Evolutionary conservation across 225 moss, liverwort and hornwort genomes (phyloP).

Genomic region (Straminergon stramineum): DNA sequence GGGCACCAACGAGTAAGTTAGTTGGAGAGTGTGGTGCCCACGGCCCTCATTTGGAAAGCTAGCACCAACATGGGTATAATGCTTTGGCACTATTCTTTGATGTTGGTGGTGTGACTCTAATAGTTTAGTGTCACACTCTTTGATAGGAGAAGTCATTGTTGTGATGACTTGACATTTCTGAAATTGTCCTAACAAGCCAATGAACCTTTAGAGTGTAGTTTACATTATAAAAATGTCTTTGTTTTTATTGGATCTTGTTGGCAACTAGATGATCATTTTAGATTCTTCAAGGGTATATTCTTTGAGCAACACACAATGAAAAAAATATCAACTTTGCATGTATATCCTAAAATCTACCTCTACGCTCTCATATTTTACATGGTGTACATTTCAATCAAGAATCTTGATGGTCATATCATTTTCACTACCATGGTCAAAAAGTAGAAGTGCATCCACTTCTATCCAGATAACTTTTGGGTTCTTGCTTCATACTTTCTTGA

Average conservation of each 20-base stretch:
- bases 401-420: neutral
- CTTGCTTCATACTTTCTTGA: fast-evolving
- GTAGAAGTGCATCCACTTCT: no score
- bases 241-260: neutral
- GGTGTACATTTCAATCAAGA: neutral
- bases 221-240: no score
- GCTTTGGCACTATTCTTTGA: neutral
- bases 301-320: fast-evolving
- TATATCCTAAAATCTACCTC: no score
- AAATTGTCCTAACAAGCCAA: no score
- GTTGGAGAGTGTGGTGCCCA: fast-evolving
- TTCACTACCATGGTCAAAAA: neutral
- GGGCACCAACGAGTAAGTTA: fast-evolving
- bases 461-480: fast-evolving
- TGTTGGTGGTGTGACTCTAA: neutral
- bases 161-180: neutral
- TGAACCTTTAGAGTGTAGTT: fast-evolving
- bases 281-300: fast-evolving
- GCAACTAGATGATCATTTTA: neutral
- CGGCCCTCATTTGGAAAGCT: fast-evolving
- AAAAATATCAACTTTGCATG: no score
- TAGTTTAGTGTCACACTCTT: fast-evolving
- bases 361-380: fast-evolving
- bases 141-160: no score
- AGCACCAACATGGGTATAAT: neutral